These are phyloP conservation scores for Phytophthora pseudosyringae DNA, from an alignment of 352 stramenopile genomes.

Conservation along the genomic window DNA sequence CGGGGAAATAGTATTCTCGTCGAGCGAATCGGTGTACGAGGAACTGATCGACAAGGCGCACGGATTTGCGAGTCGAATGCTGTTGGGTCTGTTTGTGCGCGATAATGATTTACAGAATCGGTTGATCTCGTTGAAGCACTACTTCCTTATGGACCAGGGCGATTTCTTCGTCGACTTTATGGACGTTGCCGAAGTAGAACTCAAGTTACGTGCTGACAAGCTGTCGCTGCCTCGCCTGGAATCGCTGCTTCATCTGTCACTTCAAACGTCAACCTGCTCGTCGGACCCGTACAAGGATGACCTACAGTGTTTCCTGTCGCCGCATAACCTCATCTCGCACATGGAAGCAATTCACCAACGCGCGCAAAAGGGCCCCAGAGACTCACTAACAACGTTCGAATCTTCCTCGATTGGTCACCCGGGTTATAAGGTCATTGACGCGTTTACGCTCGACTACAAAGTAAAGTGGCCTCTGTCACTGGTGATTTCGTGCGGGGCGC, in stretches of 20 bases:
- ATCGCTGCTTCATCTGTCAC: constrained; percentile 93
- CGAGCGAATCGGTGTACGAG: constrained; percentile 78
- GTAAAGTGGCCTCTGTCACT: constrained; percentile 98
- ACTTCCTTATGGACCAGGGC: constrained; percentile 98
- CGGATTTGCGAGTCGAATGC: constrained; percentile 72
- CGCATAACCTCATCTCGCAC: constrained; percentile 91
- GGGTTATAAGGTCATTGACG: constrained; percentile 94
- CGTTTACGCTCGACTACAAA: constrained; percentile 96
- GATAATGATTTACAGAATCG: constrained; percentile 85
- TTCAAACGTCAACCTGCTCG: constrained; percentile 93
- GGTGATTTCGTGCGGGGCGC: constrained; percentile 93
- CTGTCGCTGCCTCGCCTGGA: constrained; percentile 91
- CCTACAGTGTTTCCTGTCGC: constrained; percentile 87
- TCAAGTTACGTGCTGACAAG: constrained; percentile 90
- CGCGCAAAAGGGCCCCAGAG: constrained; percentile 66
- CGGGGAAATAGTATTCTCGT: constrained; percentile 65
- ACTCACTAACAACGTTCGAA: constrained; percentile 78
- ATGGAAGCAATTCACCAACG: constrained; percentile 93
- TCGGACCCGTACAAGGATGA: constrained; percentile 92
- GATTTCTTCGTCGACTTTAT: constrained; percentile 99
- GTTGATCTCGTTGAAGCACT: constrained; percentile 94
- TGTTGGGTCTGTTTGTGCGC: constrained; percentile 83
- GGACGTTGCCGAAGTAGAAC: constrained; percentile 95
- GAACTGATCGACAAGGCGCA: constrained; percentile 88
- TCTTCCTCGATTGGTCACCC: constrained; percentile 71